These are phyloP conservation scores for Tremella yokohamensis DNA, from an alignment of 768 basidiomycete species.

Conservation along the genomic window DNA sequence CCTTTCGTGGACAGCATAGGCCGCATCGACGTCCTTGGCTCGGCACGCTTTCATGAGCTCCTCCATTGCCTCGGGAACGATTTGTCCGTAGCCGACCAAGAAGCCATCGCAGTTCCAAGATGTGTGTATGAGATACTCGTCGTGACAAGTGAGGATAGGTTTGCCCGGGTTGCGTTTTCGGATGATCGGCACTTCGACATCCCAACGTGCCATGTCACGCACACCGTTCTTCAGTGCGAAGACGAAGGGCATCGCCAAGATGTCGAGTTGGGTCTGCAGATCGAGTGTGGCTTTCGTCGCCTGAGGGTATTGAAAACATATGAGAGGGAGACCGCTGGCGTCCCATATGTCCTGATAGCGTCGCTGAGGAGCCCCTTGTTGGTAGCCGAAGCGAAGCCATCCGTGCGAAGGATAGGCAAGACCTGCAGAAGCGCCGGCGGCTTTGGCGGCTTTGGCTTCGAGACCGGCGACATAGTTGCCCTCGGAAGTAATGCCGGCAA, in stretches of 20 bases:
- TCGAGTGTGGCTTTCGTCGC: conserved; percentile 18
- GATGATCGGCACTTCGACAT: conserved; percentile 20
- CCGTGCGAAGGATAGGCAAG: conserved; percentile 25
- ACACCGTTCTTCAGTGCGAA: conserved; percentile 25
- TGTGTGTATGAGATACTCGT: conserved; percentile 24
- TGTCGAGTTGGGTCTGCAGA: conserved; percentile 22
- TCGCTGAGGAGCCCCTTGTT: conserved; percentile 20
- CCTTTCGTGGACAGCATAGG: conserved; percentile 14
- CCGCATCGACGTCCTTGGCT: conserved; percentile 7
- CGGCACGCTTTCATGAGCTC: conserved; percentile 17
- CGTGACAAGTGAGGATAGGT: conserved; percentile 20
- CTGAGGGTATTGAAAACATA: conserved; percentile 23
- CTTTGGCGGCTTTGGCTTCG: conserved; percentile 22
- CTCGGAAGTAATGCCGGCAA: conserved; percentile 21
- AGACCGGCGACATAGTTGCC: conserved; percentile 19
- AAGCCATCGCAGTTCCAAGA: conserved; percentile 17
- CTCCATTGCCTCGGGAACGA: conserved; percentile 15
- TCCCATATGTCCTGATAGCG: conserved; percentile 17
- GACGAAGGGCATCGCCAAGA: conserved; percentile 18
- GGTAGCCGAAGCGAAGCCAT: conserved; percentile 24
- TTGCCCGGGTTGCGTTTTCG: conserved; percentile 15
- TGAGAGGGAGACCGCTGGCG: conserved; percentile 16
- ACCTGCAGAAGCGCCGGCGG: conserved; percentile 21
- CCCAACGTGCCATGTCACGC: conserved; percentile 23
- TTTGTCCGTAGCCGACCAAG: conserved; percentile 21